phyloP scores from a whole-genome alignment of 192 early-diverging fungal genomes.

The Backusella westeae region DNA sequence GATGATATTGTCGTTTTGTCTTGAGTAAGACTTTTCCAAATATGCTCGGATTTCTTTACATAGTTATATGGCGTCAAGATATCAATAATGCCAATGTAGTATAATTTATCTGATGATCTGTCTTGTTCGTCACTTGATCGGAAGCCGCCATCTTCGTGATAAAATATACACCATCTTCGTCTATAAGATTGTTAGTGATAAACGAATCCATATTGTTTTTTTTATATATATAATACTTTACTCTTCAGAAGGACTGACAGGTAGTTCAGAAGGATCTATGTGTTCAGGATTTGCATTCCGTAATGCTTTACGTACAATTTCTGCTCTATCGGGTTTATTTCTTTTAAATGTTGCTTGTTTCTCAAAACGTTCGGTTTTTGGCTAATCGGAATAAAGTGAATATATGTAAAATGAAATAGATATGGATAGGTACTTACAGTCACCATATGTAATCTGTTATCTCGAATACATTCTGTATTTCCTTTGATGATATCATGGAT shows the following conservation, averaged over 20 bases:
- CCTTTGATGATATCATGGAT: conserved; percentile 86
- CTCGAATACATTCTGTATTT: conserved; percentile 87
- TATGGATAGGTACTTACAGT: conserved; percentile 21
- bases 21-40: conserved; percentile 81
- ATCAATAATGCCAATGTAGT: conserved; percentile 97
- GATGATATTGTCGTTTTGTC: conserved; percentile 49
- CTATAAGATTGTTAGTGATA: conserved; percentile 1
- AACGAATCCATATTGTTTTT: too few species aligned
- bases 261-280: conserved; percentile 60
- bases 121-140: conserved; percentile 17
- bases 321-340: conserved; percentile 52
- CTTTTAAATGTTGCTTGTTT: conserved; percentile 40
- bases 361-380: not conserved
- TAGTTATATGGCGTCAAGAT: conserved; percentile 94
- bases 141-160: conserved; percentile 15
- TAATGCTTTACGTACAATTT: conserved; percentile 52
- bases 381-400: not conserved
- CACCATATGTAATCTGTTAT: conserved; percentile 13
- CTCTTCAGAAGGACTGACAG: conserved; percentile 45
- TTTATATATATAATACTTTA: conserved; percentile 10
- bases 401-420: conserved; percentile 27
- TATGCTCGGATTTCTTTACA: conserved; percentile 85
- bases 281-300: conserved; percentile 56
- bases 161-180: conserved; percentile 14
- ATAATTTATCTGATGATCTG: conserved; percentile 31